A percentile compares a stretch with the other conserved stretches of the same genome.
Conservation (phyloP, 78 protist genomes). For the Speleostelium caveatum region DNA sequence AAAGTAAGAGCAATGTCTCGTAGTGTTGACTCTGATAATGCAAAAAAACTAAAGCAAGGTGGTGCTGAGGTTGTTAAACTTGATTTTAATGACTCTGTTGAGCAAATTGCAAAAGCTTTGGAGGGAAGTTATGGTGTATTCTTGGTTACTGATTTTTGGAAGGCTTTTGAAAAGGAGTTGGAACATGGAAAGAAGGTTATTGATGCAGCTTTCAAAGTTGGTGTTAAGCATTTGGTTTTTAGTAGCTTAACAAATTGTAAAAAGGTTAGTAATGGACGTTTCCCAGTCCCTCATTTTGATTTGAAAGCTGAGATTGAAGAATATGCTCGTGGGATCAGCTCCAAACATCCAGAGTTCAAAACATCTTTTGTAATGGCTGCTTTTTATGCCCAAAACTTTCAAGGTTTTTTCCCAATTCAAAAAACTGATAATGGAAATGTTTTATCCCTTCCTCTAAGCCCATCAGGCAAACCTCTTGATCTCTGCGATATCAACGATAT, state of each 20-base stretch:
- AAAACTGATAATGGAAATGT: not conserved
- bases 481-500: conserved; percentile 11
- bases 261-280: conserved; percentile 2
- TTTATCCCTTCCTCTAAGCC: not conserved
- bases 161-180: not conserved
- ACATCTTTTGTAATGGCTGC: conserved; percentile 20
- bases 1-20: conserved; percentile 22
- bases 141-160: conserved; percentile 23
- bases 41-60: not conserved
- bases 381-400: conserved; percentile 15
- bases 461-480: conserved; percentile 2
- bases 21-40: not conserved
- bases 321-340: not conserved
- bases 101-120: not conserved
- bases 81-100: not conserved
- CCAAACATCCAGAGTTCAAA: not conserved
- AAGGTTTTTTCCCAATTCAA: not conserved
- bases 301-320: not conserved
- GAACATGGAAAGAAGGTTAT: conserved; percentile 17
- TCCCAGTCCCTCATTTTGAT: conserved; percentile 41
- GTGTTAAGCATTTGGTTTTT: conserved; percentile 28
- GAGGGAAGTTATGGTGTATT: conserved; percentile 31
- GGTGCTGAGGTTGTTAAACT: conserved; percentile 28
- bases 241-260: not conserved
- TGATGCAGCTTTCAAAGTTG: conserved; percentile 15